Evolutionary conservation across 148 eudicot species (phyloP).

Genomic region (Dysphania ambrosioides): DNA sequence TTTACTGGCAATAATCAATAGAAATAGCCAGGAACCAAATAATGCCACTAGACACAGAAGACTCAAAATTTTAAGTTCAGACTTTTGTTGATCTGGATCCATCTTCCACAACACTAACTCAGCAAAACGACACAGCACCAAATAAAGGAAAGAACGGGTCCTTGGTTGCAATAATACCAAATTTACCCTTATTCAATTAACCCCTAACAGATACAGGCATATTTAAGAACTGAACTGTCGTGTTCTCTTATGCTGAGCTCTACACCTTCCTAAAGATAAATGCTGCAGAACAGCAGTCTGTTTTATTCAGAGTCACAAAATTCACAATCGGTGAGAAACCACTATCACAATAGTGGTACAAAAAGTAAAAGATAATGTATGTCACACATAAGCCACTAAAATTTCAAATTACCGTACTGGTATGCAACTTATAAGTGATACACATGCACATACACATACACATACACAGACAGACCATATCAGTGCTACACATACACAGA

Average conservation of each 20-base stretch:
- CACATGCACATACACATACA: not conserved
- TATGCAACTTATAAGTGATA: not conserved
- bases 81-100: too few species aligned
- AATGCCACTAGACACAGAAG: not conserved
- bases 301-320: too few species aligned
- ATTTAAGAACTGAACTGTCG: not conserved
- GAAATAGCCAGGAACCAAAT: not conserved
- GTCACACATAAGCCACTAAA: not conserved
- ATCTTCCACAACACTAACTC: too few species aligned
- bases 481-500: not conserved
- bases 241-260: not conserved
- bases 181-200: too few species aligned
- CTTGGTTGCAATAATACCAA: too few species aligned
- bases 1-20: not conserved
- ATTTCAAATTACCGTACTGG: not conserved
- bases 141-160: too few species aligned
- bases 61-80: too few species aligned
- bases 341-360: not conserved
- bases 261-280: not conserved
- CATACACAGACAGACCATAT: not conserved
- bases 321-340: not conserved
- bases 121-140: too few species aligned
- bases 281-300: not conserved
- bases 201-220: too few species aligned
- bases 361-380: not conserved